These are phyloP conservation scores for Hypomyces rosellus DNA, from an alignment of 2,329 filamentous ascomycete species.

Conservation along the genomic window DNA sequence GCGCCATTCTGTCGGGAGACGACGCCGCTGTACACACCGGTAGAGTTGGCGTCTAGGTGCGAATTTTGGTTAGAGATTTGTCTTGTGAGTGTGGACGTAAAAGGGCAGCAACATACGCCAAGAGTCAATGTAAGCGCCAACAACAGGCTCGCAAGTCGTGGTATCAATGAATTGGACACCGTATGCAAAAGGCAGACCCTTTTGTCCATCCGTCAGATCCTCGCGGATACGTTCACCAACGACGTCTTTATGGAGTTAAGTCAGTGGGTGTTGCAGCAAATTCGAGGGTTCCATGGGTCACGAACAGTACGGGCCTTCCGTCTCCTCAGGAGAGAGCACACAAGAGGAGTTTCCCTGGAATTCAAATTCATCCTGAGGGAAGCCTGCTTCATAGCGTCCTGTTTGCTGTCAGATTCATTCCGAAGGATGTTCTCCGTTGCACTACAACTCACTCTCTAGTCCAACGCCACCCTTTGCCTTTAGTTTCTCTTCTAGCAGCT, in stretches of 20 bases:
- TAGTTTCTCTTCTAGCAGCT: conserved; percentile 30
- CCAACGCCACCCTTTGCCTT: conserved; percentile 26
- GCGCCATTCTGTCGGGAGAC: conserved; percentile 29
- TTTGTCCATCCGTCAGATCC: conserved; percentile 35
- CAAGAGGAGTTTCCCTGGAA: conserved; percentile 36
- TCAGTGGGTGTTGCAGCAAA: neutral
- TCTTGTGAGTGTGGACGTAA: neutral
- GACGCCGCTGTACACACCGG: conserved; percentile 39
- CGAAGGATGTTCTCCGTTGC: no score
- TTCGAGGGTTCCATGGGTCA: neutral
- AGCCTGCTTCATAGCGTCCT: neutral
- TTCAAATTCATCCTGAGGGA: conserved; percentile 11
- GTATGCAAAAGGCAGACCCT: conserved; percentile 34
- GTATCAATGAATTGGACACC: conserved; percentile 41
- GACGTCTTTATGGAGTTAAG: conserved; percentile 20
- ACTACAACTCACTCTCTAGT: conserved; percentile 16
- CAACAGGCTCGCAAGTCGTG: conserved; percentile 37
- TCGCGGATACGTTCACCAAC: conserved; percentile 36
- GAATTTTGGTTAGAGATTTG: neutral
- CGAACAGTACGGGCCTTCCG: conserved; percentile 42
- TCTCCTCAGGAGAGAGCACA: conserved; percentile 40
- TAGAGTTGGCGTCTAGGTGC: conserved; percentile 32
- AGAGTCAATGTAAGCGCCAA: conserved; percentile 34
- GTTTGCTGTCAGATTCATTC: no score
- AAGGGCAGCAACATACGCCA: conserved; percentile 25